A percentile compares a stretch with the other conserved stretches of the same genome.
phyloP scores from a whole-genome alignment of 2,329 filamentous ascomycete genomes.

The Mollisia scopiformis region DNA sequence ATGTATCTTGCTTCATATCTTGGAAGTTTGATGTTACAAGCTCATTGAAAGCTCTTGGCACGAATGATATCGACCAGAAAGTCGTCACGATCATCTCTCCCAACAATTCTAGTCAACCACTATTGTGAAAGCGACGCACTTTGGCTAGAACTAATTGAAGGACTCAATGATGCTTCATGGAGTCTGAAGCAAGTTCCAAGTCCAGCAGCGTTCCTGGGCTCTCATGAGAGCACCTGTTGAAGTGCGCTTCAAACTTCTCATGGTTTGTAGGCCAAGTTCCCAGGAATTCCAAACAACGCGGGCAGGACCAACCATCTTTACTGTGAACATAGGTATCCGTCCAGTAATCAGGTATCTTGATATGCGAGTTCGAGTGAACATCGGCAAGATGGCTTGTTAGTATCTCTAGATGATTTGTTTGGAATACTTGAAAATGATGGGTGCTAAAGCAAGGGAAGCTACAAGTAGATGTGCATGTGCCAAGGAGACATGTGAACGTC shows the following conservation, averaged over 20 bases:
- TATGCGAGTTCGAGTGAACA: background rate
- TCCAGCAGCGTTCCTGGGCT: background rate
- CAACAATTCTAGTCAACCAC: too few species aligned
- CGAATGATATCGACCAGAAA: too few species aligned
- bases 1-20: too few species aligned
- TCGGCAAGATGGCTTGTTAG: too few species aligned
- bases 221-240: background rate
- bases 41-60: too few species aligned
- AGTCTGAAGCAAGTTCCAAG: too few species aligned
- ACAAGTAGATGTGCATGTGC: slow-evolving; percentile 4
- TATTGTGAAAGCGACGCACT: too few species aligned
- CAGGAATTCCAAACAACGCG: background rate
- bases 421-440: background rate
- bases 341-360: background rate
- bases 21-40: too few species aligned
- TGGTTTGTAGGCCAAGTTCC: background rate
- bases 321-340: background rate
- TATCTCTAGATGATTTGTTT: too few species aligned
- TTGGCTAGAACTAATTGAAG: too few species aligned
- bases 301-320: background rate
- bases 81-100: too few species aligned
- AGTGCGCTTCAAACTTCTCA: background rate
- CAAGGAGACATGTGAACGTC: slow-evolving; percentile 10
- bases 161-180: too few species aligned
- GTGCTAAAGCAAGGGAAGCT: slow-evolving; percentile 10